phyloP scores from a whole-genome alignment of 345 rosid species.

The Carallia pectinifolia region DNA sequence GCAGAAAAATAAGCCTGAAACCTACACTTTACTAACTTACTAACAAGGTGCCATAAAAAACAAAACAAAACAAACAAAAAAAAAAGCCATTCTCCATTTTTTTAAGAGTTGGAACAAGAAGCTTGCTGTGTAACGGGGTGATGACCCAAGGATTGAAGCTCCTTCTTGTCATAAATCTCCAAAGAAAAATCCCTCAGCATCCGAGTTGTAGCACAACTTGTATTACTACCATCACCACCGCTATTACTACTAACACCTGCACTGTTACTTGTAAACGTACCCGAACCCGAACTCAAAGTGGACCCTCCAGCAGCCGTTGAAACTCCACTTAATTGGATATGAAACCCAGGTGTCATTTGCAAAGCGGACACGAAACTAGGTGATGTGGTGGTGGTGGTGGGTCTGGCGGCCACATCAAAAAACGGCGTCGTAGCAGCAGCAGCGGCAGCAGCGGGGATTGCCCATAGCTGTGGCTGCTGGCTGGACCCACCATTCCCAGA shows the following conservation, averaged over 20 bases:
- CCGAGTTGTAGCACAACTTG: constrained; percentile 19
- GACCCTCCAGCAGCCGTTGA: constrained; percentile 1
- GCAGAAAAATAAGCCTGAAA: no score
- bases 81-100: not conserved
- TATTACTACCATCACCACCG: constrained; percentile 1
- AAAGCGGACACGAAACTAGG: constrained; percentile 36
- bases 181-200: constrained; percentile 56
- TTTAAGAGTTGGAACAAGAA: constrained; percentile 29
- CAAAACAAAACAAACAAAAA: no score
- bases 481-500: constrained; percentile 25
- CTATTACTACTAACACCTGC: not conserved
- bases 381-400: constrained; percentile 16
- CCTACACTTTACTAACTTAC: no score
- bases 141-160: constrained; percentile 61
- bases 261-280: not conserved
- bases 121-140: constrained; percentile 25
- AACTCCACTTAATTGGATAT: constrained; percentile 15
- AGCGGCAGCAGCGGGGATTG: constrained; percentile 44
- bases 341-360: constrained; percentile 13
- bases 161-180: constrained; percentile 65
- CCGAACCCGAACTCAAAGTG: constrained; percentile 18
- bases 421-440: constrained; percentile 36
- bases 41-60: not conserved
- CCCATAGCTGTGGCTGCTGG: constrained; percentile 49
- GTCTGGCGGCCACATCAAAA: constrained; percentile 36